Evolutionary conservation across 495 filamentous ascomycete species (phyloP).

Genomic region (Elasticomyces elasticus): DNA sequence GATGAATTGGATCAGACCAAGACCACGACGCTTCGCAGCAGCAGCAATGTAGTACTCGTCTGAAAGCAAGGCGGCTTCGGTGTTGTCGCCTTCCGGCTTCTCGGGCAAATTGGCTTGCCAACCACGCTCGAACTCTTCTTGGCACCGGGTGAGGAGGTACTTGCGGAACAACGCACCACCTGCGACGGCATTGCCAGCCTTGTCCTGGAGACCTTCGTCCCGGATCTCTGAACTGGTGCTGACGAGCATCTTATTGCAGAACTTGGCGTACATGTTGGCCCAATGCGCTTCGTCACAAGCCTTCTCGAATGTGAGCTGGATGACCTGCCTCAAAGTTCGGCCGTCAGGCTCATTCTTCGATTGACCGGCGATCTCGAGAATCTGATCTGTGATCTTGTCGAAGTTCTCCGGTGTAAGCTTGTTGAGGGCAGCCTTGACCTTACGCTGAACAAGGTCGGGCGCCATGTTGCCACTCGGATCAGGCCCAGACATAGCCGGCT

Average conservation of each 20-base stretch:
- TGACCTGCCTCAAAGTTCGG: conserved; percentile 90
- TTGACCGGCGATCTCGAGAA: conserved; percentile 82
- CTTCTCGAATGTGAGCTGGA: conserved; percentile 98
- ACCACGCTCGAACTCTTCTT: conserved; percentile 97
- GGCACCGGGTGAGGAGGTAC: conserved; percentile 95
- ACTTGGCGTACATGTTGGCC: conserved; percentile 98
- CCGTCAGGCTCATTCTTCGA: conserved; percentile 94
- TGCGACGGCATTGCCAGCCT: conserved; percentile 71
- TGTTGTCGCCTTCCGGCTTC: conserved; percentile 63
- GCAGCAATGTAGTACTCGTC: conserved; percentile 96
- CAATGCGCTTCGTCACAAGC: conserved; percentile 97
- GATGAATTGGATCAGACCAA: conserved; percentile 98
- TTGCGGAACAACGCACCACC: conserved; percentile 94
- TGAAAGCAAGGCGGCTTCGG: conserved; percentile 74
- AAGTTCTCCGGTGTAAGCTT: conserved; percentile 99
- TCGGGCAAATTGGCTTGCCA: conserved; percentile 87
- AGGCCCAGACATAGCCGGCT: conserved; percentile 33
- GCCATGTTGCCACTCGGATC: conserved; percentile 58
- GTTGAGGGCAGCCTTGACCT: conserved; percentile 96
- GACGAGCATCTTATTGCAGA: conserved; percentile 94
- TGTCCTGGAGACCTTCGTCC: conserved; percentile 86
- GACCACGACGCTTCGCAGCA: conserved; percentile 89
- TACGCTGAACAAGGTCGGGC: conserved; percentile 90
- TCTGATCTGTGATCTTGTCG: conserved; percentile 87
- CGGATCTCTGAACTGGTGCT: conserved; percentile 92